These are phyloP conservation scores for Verticillium zaregamsianum DNA, from an alignment of 2,329 filamentous ascomycete species.

Conservation along the genomic window DNA sequence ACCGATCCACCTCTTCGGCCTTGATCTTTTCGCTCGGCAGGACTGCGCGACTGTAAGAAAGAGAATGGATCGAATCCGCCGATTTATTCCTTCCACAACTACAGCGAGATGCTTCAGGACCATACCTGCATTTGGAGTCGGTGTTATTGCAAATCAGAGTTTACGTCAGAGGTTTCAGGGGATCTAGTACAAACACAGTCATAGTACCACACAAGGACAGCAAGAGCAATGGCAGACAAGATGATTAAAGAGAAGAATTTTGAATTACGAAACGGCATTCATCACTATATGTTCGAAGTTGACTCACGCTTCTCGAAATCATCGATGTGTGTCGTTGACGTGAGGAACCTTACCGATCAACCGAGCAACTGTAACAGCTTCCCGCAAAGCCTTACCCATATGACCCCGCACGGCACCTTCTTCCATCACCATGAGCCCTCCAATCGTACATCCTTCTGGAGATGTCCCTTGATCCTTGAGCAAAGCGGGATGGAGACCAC, in stretches of 20 bases:
- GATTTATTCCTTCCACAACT: slow-evolving; percentile 20
- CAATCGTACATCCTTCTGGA: slow-evolving; percentile 58
- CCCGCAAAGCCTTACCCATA: slow-evolving; percentile 36
- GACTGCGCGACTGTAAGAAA: slow-evolving; percentile 5
- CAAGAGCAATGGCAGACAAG: no score
- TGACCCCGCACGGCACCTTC: slow-evolving; percentile 47
- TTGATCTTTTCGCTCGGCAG: no score
- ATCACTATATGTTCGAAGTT: no score
- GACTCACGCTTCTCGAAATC: not conserved
- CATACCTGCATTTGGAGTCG: slow-evolving; percentile 26
- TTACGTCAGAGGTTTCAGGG: not conserved
- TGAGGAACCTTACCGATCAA: slow-evolving; percentile 33
- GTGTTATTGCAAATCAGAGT: slow-evolving; percentile 20
- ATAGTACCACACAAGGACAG: no score
- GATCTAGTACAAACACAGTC: no score
- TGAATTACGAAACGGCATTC: no score
- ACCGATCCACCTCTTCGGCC: no score
- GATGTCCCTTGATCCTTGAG: slow-evolving; percentile 55
- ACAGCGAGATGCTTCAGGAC: slow-evolving; percentile 21
- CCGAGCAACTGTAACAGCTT: slow-evolving; percentile 41
- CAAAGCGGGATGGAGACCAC: slow-evolving; percentile 52
- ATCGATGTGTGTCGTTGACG: slow-evolving; percentile 32
- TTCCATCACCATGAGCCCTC: slow-evolving; percentile 55
- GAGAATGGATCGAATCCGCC: slow-evolving; percentile 15
- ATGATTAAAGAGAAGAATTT: no score